phyloP scores from a whole-genome alignment of 2,329 filamentous ascomycete species.

The Colletotrichum echinochloae region DNA sequence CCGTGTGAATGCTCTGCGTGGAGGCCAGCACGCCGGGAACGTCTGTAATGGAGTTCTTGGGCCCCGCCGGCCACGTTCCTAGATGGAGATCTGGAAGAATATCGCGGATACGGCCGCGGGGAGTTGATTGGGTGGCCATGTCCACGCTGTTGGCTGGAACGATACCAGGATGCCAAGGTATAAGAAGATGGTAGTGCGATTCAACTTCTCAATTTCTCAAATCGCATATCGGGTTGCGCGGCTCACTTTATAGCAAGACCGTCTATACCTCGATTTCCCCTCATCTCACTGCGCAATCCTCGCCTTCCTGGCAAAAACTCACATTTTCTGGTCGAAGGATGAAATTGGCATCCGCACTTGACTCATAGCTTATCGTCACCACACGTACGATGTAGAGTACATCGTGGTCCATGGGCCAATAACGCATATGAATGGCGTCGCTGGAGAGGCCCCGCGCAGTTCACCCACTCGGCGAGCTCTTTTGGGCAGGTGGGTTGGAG shows the following conservation, averaged over 20 bases:
- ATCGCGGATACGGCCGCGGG: constrained; percentile 54
- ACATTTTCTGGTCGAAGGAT: background rate
- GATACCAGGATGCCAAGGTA: too few relatives aligned
- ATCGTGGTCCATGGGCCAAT: constrained; percentile 11
- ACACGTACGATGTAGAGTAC: constrained; percentile 4
- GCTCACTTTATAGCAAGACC: background rate
- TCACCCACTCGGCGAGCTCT: constrained; percentile 12
- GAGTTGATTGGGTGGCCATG: constrained; percentile 23
- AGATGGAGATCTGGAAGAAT: constrained; percentile 58
- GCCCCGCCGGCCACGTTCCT: constrained; percentile 57
- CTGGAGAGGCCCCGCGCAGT: background rate
- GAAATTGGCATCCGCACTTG: background rate
- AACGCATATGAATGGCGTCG: background rate
- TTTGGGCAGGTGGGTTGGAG: constrained; percentile 26
- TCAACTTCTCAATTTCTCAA: too few relatives aligned
- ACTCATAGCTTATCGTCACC: constrained; percentile 1
- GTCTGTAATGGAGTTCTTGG: constrained; percentile 64
- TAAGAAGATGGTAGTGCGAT: background rate
- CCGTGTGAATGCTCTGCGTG: constrained; percentile 56
- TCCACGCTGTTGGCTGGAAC: background rate
- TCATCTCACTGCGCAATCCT: background rate
- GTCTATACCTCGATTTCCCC: background rate
- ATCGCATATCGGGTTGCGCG: too few relatives aligned
- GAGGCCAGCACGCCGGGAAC: constrained; percentile 61
- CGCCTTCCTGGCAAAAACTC: background rate